A percentile compares a stretch with the other conserved stretches of the same genome.
These are phyloP conservation scores for Chaetomium fimeti DNA, from an alignment of 495 filamentous ascomycete genomes.

Conservation along the genomic window DNA sequence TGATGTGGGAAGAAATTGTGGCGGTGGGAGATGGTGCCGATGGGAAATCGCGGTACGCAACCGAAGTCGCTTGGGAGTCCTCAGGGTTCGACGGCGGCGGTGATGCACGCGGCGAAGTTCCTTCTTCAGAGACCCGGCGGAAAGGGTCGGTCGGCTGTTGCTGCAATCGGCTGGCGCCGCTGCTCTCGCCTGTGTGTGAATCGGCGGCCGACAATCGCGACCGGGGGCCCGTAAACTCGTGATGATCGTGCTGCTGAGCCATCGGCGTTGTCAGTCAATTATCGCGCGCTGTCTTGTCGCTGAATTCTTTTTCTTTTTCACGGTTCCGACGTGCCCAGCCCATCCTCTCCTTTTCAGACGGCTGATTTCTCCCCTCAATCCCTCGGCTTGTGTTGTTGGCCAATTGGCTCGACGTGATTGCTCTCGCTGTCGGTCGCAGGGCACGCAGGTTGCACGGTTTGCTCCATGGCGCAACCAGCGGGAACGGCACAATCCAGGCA, in stretches of 20 bases:
- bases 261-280: conserved; percentile 31
- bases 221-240: conserved; percentile 19
- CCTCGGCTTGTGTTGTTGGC: neutral
- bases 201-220: conserved; percentile 25
- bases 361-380: neutral
- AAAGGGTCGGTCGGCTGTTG: conserved; percentile 4
- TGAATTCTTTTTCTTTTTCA: neutral
- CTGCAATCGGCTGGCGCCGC: conserved; percentile 22
- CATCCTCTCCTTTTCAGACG: neutral
- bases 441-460: conserved; percentile 22
- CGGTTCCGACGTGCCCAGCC: conserved; percentile 1
- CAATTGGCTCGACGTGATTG: conserved; percentile 22
- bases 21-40: neutral
- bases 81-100: conserved; percentile 5
- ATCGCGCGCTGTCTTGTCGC: conserved; percentile 16
- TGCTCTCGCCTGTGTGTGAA: conserved; percentile 19
- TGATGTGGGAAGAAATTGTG: conserved; percentile 30
- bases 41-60: neutral
- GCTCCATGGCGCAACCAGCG: conserved; percentile 10
- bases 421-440: conserved; percentile 20
- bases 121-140: conserved; percentile 8
- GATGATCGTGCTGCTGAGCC: conserved; percentile 25
- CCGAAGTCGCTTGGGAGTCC: neutral
- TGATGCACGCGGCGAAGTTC: conserved; percentile 15
- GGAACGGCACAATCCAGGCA: neutral